Evolutionary conservation across 2,329 filamentous ascomycete genomes (phyloP).

Genomic region (Alternaria arbusti): DNA sequence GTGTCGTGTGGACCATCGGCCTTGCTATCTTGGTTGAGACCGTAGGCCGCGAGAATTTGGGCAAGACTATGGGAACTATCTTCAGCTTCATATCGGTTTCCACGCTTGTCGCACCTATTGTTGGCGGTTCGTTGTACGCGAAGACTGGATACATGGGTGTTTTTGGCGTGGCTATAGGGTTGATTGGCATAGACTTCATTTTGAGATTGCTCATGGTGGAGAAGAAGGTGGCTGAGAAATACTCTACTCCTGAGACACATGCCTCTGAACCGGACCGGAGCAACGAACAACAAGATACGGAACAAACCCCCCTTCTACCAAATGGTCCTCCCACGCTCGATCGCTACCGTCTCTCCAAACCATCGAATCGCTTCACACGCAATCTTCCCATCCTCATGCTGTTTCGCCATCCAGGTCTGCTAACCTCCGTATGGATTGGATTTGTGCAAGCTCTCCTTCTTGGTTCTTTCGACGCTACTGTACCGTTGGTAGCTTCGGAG

Average conservation of each 20-base stretch:
- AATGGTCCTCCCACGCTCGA: slow-evolving; percentile 23
- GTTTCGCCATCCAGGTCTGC: slow-evolving; percentile 40
- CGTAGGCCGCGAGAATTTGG: slow-evolving; percentile 62
- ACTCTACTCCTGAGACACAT: slow-evolving; percentile 30
- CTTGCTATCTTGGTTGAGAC: slow-evolving; percentile 66
- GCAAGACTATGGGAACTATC: slow-evolving; percentile 67
- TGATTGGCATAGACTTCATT: slow-evolving; percentile 64
- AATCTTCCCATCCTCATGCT: slow-evolving; percentile 57
- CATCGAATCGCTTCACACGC: slow-evolving; percentile 50
- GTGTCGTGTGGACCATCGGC: slow-evolving; percentile 66
- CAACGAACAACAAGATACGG: slow-evolving; percentile 25
- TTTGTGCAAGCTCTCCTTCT: slow-evolving; percentile 46
- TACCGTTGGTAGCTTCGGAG: slow-evolving; percentile 53
- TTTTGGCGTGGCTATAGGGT: slow-evolving; percentile 61
- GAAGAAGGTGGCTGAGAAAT: slow-evolving; percentile 62
- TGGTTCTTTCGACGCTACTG: slow-evolving; percentile 57
- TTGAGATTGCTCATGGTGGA: slow-evolving; percentile 69
- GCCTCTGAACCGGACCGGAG: background rate
- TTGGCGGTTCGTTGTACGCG: slow-evolving; percentile 67
- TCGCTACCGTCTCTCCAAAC: slow-evolving; percentile 53
- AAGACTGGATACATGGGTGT: slow-evolving; percentile 65
- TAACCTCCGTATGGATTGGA: slow-evolving; percentile 42
- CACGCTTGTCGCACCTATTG: slow-evolving; percentile 62
- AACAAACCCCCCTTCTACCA: slow-evolving; percentile 34
- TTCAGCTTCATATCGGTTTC: slow-evolving; percentile 67